These are phyloP conservation scores for Leccinum solheimii DNA, from an alignment of 1,284 basidiomycete genomes.

Conservation along the genomic window DNA sequence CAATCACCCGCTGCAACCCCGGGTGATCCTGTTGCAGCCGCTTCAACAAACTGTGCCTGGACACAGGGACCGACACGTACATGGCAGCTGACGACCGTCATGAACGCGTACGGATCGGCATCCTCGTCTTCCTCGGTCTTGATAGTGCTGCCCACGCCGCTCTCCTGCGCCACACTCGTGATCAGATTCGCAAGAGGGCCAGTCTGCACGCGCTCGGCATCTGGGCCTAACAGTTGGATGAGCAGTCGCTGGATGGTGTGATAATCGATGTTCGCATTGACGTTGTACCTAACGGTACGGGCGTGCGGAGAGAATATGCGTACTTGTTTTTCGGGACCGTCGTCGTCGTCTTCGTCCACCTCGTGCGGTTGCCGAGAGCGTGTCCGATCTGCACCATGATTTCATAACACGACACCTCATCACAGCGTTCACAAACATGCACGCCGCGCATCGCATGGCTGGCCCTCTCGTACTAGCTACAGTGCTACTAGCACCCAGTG, in stretches of 20 bases:
- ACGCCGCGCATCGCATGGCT: too few species aligned
- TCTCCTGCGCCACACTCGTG: constrained; percentile 58
- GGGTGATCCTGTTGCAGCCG: too few species aligned
- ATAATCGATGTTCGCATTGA: constrained; percentile 81
- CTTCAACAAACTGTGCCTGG: not conserved
- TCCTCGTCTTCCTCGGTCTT: constrained; percentile 90
- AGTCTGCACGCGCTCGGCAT: constrained; percentile 70
- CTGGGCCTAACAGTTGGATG: constrained; percentile 79
- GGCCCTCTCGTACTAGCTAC: too few species aligned
- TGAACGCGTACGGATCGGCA: constrained; percentile 77
- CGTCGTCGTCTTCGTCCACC: too few species aligned
- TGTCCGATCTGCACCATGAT: too few species aligned
- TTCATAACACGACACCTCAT: too few species aligned
- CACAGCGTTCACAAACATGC: too few species aligned
- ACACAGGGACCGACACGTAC: constrained; percentile 42
- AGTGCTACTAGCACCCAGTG: too few species aligned
- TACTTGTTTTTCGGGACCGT: too few species aligned
- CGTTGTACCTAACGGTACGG: constrained; percentile 56
- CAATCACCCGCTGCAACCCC: constrained; percentile 68
- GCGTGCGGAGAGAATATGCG: too few species aligned
- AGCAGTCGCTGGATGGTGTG: constrained; percentile 82
- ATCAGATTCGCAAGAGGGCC: constrained; percentile 79
- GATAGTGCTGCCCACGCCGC: constrained; percentile 78
- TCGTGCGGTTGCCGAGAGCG: too few species aligned
- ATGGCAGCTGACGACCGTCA: constrained; percentile 82